Conservation (phyloP, 2,329 filamentous ascomycete species). For the Trichoderma sp. region DNA sequence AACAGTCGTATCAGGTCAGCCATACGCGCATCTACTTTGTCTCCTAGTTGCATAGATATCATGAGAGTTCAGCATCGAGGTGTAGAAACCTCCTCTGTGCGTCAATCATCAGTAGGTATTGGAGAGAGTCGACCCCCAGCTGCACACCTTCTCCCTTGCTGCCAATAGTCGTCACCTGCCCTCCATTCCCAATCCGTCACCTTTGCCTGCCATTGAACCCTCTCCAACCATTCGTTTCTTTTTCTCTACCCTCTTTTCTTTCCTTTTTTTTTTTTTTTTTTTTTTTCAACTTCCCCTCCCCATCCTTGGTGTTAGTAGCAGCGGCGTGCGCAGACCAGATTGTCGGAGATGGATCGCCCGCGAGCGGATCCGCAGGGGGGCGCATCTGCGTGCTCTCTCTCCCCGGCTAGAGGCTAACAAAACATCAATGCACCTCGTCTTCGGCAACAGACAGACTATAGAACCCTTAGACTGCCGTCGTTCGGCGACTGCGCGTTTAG, state of each 20-base stretch:
- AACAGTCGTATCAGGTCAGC: too few species aligned
- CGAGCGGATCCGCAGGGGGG: conserved; percentile 7
- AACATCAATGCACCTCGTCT: too few species aligned
- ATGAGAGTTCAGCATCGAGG: too few species aligned
- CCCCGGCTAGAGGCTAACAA: not conserved
- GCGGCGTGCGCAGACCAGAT: not conserved
- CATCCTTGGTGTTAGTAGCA: not conserved
- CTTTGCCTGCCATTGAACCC: too few species aligned
- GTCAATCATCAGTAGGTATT: too few species aligned
- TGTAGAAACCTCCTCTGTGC: too few species aligned
- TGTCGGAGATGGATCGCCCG: conserved; percentile 16
- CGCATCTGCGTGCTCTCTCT: not conserved
- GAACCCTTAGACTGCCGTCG: not conserved
- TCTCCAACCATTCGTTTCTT: too few species aligned
- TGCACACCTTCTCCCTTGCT: not conserved
- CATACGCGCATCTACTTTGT: too few species aligned
- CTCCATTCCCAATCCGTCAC: not conserved
- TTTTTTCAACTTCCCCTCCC: too few species aligned
- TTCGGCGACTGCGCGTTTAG: conserved; percentile 17
- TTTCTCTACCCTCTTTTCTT: not conserved
- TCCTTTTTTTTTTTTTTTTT: too few species aligned
- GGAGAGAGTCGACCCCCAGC: too few species aligned
- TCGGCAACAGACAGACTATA: not conserved
- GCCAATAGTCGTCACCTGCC: not conserved
- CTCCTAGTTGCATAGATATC: too few species aligned